Percentiles rank a stretch among this genome's conserved stretches.
phyloP scores from a whole-genome alignment of 352 stramenopile species.

The Pelagophyceae sp. region DNA sequence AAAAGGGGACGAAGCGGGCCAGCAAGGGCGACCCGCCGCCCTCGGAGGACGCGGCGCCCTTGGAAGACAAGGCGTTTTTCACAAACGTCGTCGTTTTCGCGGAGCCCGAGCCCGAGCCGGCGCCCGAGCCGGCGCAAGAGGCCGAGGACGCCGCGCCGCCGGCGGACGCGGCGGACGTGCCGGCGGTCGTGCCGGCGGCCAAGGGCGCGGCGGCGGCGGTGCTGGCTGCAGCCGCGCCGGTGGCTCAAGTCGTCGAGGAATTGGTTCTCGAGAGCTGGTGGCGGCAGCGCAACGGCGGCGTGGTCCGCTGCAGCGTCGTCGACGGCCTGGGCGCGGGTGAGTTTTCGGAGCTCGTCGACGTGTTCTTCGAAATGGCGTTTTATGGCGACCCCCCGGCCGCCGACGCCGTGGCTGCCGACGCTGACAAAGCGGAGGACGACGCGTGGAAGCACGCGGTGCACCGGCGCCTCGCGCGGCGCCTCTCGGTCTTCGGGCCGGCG shows the following conservation, averaged over 20 bases:
- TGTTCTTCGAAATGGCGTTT: background rate
- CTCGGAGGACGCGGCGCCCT: too few species aligned
- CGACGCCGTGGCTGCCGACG: background rate
- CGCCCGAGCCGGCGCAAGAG: constrained; percentile 28
- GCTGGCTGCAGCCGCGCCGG: too few species aligned
- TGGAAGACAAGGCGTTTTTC: too few species aligned
- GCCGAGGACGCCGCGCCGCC: background rate
- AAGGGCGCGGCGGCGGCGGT: too few species aligned
- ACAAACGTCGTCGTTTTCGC: too few species aligned
- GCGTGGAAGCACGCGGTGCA: background rate
- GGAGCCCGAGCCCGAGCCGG: constrained; percentile 14
- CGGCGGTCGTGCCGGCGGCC: background rate
- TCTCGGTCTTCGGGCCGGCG: background rate
- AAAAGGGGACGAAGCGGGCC: background rate
- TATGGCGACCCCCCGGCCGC: background rate
- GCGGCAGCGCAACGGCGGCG: too few species aligned
- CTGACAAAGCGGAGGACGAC: background rate
- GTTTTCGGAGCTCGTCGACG: background rate
- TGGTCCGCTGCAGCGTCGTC: background rate
- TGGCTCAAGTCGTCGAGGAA: too few species aligned
- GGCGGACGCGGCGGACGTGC: constrained; percentile 24
- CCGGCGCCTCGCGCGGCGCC: background rate
- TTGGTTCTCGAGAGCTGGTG: background rate
- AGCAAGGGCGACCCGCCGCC: constrained; percentile 7
- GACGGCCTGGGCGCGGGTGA: constrained; percentile 22